Evolutionary conservation across 2,329 filamentous ascomycete genomes (phyloP), one percentile per base, ranked within the genome.

Genomic region (Epichloe sibirici): DNA sequence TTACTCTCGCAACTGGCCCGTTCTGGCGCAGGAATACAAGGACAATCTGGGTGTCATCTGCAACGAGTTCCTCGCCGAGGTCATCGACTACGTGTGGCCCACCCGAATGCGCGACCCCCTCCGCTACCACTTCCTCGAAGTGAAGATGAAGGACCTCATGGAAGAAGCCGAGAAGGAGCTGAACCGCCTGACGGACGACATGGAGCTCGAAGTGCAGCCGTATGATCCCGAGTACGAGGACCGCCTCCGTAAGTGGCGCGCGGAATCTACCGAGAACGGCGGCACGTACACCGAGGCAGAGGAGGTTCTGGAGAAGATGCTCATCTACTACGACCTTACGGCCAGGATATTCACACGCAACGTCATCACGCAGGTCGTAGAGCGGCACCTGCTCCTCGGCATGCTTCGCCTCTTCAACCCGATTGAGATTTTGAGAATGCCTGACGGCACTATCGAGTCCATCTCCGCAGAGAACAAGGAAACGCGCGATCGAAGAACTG

Each of bases 171-270:
- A 75, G 45, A 62, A 64, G 43, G 74, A 77, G 59, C 69, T 77
- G 0, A 64, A 65, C 23, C 67, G 69, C 0, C 63, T 77, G 12
- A 72, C 67, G 0, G 71, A 77, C 38, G 74, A 77, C 52, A 72
- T 77, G 70, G 70, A 74, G 56, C 69, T 77, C 12, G 75, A 77
- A 55, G 69, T 77, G 2, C 74, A 77, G 61, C 74, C 74, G 0
- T 77, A 75, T 49, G 75, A 77, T 51, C 74, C 74, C 0, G 74
- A 77, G 58, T 77, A 77, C 51, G 74, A 77, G 59, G 72, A 75
- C 21, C 72, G 74, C 1, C 66, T 77, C 49, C 65, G 70, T 31
- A 69, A 65, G 52, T 77, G 74, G 74, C 72, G 75, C 5, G 64
- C 65, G 0, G 63, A 69, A 6, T 62, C 66, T 0, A 70, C 69